Evolutionary conservation across 345 rosid species (phyloP).

Genomic region (Eucalyptus globulus): DNA sequence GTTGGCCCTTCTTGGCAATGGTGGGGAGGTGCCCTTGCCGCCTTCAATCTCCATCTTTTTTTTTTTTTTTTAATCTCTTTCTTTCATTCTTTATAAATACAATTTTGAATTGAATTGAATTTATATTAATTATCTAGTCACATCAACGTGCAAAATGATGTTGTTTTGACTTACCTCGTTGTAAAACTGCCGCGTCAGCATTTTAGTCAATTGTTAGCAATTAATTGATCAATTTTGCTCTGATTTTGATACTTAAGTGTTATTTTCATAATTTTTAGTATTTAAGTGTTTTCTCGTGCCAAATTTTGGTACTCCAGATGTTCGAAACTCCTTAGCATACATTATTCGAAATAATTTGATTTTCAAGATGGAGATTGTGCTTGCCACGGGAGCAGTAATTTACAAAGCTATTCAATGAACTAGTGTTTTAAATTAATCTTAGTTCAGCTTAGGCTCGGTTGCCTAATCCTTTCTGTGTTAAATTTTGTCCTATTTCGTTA

Average conservation of each 20-base stretch:
- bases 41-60: too few species aligned
- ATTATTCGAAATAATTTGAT: not conserved
- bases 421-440: not conserved
- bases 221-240: accelerated
- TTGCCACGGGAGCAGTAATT: constrained; percentile 33
- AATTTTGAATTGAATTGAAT: too few species aligned
- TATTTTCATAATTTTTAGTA: too few species aligned
- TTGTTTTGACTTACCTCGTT: accelerated
- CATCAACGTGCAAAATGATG: too few species aligned
- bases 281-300: accelerated
- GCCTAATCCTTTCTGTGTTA: not conserved
- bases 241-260: too few species aligned
- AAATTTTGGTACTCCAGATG: too few species aligned
- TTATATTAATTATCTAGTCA: too few species aligned
- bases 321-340: not conserved
- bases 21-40: too few species aligned
- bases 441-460: not conserved
- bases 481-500: not conserved
- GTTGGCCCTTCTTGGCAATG: too few species aligned
- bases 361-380: not conserved
- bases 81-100: too few species aligned
- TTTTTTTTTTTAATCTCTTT: too few species aligned
- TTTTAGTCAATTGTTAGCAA: too few species aligned
- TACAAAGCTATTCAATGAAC: not conserved
- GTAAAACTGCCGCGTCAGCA: accelerated